phyloP scores from a whole-genome alignment of 164 flowering plant genomes.

The Dillenia suffruticosa region DNA sequence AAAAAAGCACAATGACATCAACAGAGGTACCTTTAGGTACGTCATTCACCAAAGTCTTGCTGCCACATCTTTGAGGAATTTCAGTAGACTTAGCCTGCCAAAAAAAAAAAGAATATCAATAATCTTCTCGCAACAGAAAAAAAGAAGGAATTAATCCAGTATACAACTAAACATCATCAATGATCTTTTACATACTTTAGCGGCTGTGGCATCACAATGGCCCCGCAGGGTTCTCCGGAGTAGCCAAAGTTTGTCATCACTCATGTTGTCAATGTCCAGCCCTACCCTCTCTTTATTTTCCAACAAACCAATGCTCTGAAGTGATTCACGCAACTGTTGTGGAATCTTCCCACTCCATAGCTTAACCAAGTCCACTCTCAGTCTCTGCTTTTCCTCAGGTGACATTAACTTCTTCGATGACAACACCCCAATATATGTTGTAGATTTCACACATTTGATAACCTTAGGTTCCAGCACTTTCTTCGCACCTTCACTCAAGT shows the following conservation, averaged over 20 bases:
- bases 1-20: too few relatives aligned
- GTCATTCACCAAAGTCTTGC: conserved; percentile 12
- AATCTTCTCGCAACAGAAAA: not conserved
- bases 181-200: conserved; percentile 22
- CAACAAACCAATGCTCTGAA: conserved; percentile 22
- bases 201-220: conserved; percentile 13
- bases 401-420: conserved; percentile 21
- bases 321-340: conserved; percentile 9
- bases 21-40: conserved; percentile 31
- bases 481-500: conserved; percentile 6
- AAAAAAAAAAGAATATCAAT: conserved; percentile 2
- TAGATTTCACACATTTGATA: conserved; percentile 2
- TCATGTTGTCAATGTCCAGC: conserved; percentile 24
- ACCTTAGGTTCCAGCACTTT: conserved; percentile 4
- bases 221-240: conserved; percentile 18
- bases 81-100: conserved; percentile 23
- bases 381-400: conserved; percentile 32
- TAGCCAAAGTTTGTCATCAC: conserved; percentile 21
- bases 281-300: conserved; percentile 14
- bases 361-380: conserved; percentile 25
- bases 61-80: conserved; percentile 5
- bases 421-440: too few relatives aligned
- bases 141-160: not conserved
- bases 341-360: conserved; percentile 21
- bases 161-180: too few relatives aligned